Evolutionary conservation across 2,329 filamentous ascomycete genomes (phyloP), one percentile per base, ranked within the genome.

Genomic region (Tolypocladium tropicale): DNA sequence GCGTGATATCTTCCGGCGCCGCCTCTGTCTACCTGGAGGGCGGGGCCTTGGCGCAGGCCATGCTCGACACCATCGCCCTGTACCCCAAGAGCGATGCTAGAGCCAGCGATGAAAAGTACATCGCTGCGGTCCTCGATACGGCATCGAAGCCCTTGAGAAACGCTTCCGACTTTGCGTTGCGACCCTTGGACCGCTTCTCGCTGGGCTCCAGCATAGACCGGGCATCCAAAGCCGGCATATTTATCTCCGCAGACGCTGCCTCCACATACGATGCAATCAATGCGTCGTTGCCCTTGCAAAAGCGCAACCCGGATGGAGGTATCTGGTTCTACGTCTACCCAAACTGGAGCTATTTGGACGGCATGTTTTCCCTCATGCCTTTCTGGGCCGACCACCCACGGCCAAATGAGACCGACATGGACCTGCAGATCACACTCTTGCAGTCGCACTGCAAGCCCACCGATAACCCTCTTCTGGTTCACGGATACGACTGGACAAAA

Each of bases 291-390:
- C 41, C 59, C 5, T 56, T 64, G 23, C 63, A 65, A 56, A 37
- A 9, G 14, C 66, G 68, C n/a, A 73, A 68, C 57, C 43, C 61
- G 7, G 66, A 67, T 55, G 65, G 68, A 33, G 70, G 71, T 0
- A 55, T 73, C 4, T 73, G 70, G 70, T 73, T 73, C 54, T 73
- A 60, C 55, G 61, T 64, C 1, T 80, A 81, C 58, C 76, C 76
- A 1, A 68, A 80, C 54, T 77, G 77, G 72, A 77, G 75, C 61
- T 81, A 80, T 59, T 67, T 79, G 4, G 78, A 82, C 59, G 78
- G 78, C 57, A 77, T 80, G 72, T 79, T 73, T 68, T 78, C 75
- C 0, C 67, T 76, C 11, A 68, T 72, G 9, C 73, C 77, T 0
- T 80, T 76, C 60, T 63, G 61, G 60, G 62, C 63, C 6, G 46